A percentile compares a stretch with the other conserved stretches of the same genome.
phyloP scores from a whole-genome alignment of 352 stramenopile genomes.

The Phytophthora sp. region DNA sequence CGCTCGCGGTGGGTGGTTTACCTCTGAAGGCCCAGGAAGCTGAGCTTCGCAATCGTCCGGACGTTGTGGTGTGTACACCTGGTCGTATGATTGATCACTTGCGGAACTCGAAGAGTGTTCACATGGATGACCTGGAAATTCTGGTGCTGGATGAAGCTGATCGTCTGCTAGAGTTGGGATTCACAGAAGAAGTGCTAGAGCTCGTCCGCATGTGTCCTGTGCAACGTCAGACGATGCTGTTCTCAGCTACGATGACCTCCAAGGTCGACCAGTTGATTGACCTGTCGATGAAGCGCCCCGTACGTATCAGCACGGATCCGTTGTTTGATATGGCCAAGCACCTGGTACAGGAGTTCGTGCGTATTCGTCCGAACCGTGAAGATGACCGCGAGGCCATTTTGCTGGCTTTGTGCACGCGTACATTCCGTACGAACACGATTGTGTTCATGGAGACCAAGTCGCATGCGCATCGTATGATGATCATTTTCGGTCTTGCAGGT shows the following conservation, averaged over 20 bases:
- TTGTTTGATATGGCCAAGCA: slow-evolving; percentile 95
- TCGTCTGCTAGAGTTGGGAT: slow-evolving; percentile 97
- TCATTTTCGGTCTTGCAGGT: slow-evolving; percentile 95
- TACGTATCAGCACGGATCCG: slow-evolving; percentile 94
- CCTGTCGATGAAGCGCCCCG: slow-evolving; percentile 96
- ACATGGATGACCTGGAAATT: slow-evolving; percentile 98
- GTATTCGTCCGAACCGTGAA: slow-evolving; percentile 90
- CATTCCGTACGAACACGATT: slow-evolving; percentile 96
- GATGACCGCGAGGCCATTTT: slow-evolving; percentile 96
- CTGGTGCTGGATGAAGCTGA: slow-evolving; percentile 95
- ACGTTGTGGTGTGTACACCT: slow-evolving; percentile 98
- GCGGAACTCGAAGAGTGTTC: slow-evolving; percentile 96
- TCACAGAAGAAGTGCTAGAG: slow-evolving; percentile 97
- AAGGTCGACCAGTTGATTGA: slow-evolving; percentile 98
- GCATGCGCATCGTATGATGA: slow-evolving; percentile 96
- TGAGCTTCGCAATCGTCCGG: slow-evolving; percentile 95
- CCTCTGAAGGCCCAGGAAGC: slow-evolving; percentile 92
- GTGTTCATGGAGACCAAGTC: slow-evolving; percentile 99
- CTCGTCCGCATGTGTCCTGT: slow-evolving; percentile 96
- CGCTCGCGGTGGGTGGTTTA: slow-evolving; percentile 94
- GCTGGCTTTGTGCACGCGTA: slow-evolving; percentile 94
- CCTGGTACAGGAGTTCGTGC: slow-evolving; percentile 99
- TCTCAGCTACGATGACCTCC: slow-evolving; percentile 98
- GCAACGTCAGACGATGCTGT: slow-evolving; percentile 98
- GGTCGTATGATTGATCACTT: slow-evolving; percentile 98